phyloP scores from a whole-genome alignment of 495 filamentous ascomycete species.

The Neurospora sp. region DNA sequence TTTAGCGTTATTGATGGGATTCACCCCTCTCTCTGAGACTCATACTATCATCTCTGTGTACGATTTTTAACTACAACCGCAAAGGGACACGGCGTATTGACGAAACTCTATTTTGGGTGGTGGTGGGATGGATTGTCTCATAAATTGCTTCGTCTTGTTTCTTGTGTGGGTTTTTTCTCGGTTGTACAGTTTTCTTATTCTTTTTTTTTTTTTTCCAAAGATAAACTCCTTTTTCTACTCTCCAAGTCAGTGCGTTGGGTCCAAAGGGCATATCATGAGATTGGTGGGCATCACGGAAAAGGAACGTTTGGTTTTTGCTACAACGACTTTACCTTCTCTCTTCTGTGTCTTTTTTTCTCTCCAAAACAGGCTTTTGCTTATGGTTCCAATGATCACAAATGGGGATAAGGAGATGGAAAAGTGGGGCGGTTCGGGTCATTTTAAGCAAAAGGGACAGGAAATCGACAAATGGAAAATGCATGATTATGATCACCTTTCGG shows the following conservation, averaged over 20 bases:
- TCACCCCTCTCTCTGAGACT: neutral
- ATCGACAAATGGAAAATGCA: neutral
- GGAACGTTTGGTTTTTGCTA: neutral
- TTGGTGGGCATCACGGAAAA: neutral
- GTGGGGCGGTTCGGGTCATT: neutral
- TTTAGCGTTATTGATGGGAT: neutral
- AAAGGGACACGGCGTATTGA: neutral
- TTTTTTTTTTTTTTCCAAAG: neutral
- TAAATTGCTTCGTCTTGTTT: neutral
- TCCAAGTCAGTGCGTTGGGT: neutral
- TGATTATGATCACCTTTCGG: neutral
- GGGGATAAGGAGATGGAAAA: neutral
- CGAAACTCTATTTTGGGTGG: neutral
- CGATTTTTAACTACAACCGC: neutral
- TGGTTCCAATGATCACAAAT: neutral
- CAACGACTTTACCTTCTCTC: neutral
- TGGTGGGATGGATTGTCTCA: neutral
- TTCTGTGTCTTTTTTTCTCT: neutral
- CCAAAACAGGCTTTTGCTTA: conserved; percentile 3
- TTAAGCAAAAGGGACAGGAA: neutral
- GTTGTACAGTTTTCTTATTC: neutral
- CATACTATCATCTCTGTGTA: neutral
- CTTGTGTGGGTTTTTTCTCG: neutral
- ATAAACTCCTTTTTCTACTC: neutral
- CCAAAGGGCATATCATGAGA: neutral